Evolutionary conservation across 352 stramenopile species (phyloP), one percentile per base, ranked within the genome.

Genomic region (Pythium plurisporium): DNA sequence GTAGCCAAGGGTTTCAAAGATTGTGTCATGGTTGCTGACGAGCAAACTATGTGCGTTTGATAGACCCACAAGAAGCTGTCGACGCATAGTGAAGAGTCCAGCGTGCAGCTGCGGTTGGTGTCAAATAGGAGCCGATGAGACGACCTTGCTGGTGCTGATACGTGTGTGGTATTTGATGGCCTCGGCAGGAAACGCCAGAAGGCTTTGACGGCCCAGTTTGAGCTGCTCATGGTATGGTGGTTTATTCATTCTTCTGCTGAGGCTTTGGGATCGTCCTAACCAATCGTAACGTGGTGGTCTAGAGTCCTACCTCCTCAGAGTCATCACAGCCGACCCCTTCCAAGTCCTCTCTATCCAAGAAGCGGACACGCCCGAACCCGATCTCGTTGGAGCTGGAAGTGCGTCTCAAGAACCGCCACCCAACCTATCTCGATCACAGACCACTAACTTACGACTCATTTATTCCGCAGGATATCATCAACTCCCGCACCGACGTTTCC

Each of bases 401-500:
- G 2, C 14, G 41, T 59, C 14, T 12, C 10, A n/a, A n/a, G n/a
- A n/a, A n/a, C n/a, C n/a, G n/a, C n/a, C n/a, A n/a, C n/a, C n/a
- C n/a, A n/a, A n/a, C n/a, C n/a, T n/a, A n/a, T n/a, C n/a, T n/a
- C n/a, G n/a, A n/a, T n/a, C n/a, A n/a, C n/a, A n/a, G n/a, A n/a
- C n/a, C n/a, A n/a, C n/a, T n/a, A n/a, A n/a, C n/a, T n/a, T n/a
- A n/a, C n/a, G 30, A 53, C 7, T 23, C 17, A 1, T 7, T 41
- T 15, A 15, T 47, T 44, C 17, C 45, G 33, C 63, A 90, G 74
- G 58, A 76, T 11, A 86, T 90, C 12, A 67, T 90, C 38, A 90
- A 90, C 60, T 86, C 80, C 8, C 72, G 77, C 8, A 80, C 72
- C 49, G 72, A 90, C 46, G 30, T 78, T 33, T 68, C 74, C 11